Evolutionary conservation across 2,329 filamentous ascomycete genomes (phyloP), one percentile per base, ranked within the genome.

Genomic region (Penicillium glabrum): DNA sequence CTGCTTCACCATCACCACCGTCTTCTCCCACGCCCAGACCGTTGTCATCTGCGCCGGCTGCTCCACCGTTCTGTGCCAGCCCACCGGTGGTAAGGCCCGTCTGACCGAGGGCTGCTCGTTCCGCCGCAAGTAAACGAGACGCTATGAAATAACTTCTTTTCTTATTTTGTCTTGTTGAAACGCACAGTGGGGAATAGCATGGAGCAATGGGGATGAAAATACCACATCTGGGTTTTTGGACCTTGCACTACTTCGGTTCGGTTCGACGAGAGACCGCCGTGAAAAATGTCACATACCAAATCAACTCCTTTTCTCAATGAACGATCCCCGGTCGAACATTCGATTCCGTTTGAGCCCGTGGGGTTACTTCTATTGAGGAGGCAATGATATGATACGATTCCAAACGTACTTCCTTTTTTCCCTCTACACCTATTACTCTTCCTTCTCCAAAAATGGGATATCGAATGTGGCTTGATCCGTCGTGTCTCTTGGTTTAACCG

Each of bases 1-100:
- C 77, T 99, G 95, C 91, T 99, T 98, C 89, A 97, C 93, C 82
- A 99, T 99, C 88, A 99, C 95, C 81, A 99, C 95, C 81, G 95
- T 99, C 83, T 99, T 98, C 91, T 98, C 93, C 67, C 95, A 99
- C 87, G 95, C 95, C 81, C 95, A 99, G 87, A 99, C 95, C 79
- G 95, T 99, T 80, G 95, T 99, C 82, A 96, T 98, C 87, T 99
- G 95, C 89, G 92, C 92, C 78, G 95, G 95, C 76, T 99, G 95
- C 91, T 96, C 93, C 75, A 97, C 96, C 75, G 95, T 99, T 71
- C 91, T 99, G 67, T 99, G 95, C 91, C 95, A 99, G 82, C 95
- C 95, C 70, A 99, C 95, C 72, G 95, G 95, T 88, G 95, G 95
- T 77, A 99, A 99, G 88, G 95, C 95, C 78, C 87, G 95, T 80